Evolutionary conservation across 305 asterid species (phyloP), one percentile per base, ranked within the genome.

Genomic region (Ajuga reptans): DNA sequence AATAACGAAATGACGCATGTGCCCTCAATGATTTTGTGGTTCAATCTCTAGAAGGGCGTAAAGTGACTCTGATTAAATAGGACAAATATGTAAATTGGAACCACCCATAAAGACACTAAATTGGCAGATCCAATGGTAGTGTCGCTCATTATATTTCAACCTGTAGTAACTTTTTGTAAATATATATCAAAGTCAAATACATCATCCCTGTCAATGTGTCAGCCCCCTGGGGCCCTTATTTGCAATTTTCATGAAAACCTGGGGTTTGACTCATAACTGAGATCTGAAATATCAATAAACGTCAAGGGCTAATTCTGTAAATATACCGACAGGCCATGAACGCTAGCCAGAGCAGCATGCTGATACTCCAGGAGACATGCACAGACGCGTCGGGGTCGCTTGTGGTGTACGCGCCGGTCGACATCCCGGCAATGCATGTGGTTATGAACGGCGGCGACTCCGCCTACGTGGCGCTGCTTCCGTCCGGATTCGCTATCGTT

Each of bases 391-490:
- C 98, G 12, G 97, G 97, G 9, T 82, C 98, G 79, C 92, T 93
- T 58, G 96, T 91, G 27, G 98, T 90, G 42, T 93, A 93, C 87
- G 98, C 98, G 66, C 97, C 98, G 5, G 98, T 93, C 33, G 98
- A 93, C 80, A 87, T 90, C 45, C 98, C 96, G 12, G 94, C 95
- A 4, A 87, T 93, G 98, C 94, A 89, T 63, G 84, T 84, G 56
- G 97, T 93, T 60, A 90, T 93, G 94, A 90, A 89, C 84, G 98
- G 98, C 57, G 97, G 97, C 6, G 98, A 93, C 76, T 91, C 98
- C 0, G 89, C 94, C 11, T 87, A 87, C 84, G 98, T 93, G 69
- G 96, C 96, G 1, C 77, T 93, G 29, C 93, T 93, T 0, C 98
- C 98, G 0, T 93, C 97, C 0, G 98, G 98, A 0, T 92, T 92